Percentiles rank a stretch among this genome's conserved stretches.
These are phyloP conservation scores for Austroboletus eburneus DNA, from an alignment of 768 basidiomycete species.

Conservation along the genomic window DNA sequence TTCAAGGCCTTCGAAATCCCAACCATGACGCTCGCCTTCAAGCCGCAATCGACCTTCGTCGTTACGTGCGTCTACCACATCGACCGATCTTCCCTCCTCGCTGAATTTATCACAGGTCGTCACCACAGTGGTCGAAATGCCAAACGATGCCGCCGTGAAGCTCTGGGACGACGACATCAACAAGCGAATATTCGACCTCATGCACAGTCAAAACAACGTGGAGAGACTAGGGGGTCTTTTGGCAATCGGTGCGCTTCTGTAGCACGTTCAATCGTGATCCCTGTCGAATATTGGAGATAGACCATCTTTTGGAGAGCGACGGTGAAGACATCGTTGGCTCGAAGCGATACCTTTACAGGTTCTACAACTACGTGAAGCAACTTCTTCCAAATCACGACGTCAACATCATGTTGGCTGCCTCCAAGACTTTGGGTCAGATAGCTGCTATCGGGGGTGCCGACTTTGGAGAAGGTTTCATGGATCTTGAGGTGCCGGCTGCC, in stretches of 20 bases:
- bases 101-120: constrained; percentile 49
- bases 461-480: constrained; percentile 87
- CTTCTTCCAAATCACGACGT: constrained; percentile 89
- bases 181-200: constrained; percentile 72
- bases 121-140: constrained; percentile 71
- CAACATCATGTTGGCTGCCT: constrained; percentile 90
- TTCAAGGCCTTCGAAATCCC: constrained; percentile 60
- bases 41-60: constrained; percentile 67
- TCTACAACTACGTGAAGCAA: constrained; percentile 91
- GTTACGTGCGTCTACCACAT: constrained; percentile 53
- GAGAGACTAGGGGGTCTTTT: constrained; percentile 85
- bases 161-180: constrained; percentile 86
- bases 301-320: constrained; percentile 72
- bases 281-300: constrained; percentile 31
- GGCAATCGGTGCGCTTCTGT: constrained; percentile 66
- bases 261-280: not conserved
- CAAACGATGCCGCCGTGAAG: constrained; percentile 74
- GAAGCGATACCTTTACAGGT: constrained; percentile 75
- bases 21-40: constrained; percentile 60
- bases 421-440: constrained; percentile 88
- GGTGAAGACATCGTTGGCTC: constrained; percentile 80
- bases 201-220: constrained; percentile 71
- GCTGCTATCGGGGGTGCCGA: constrained; percentile 77
- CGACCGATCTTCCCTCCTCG: constrained; percentile 4
- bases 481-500: constrained; percentile 81